These are phyloP conservation scores for Trichoderma polysporum DNA, from an alignment of 2,329 filamentous ascomycete species.

Conservation along the genomic window DNA sequence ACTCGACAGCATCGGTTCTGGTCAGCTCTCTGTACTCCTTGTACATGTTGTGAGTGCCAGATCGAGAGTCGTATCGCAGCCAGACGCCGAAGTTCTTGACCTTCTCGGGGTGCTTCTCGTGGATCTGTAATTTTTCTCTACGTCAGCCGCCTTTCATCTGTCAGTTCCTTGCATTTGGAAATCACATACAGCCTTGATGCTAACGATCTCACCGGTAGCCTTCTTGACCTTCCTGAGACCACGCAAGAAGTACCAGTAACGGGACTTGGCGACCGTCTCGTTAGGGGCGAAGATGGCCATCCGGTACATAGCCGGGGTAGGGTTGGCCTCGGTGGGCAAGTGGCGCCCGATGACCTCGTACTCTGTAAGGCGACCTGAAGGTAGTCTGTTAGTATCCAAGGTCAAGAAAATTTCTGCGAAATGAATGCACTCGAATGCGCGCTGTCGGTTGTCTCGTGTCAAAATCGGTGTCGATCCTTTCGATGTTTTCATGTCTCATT, in stretches of 20 bases:
- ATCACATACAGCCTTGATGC: constrained; percentile 78
- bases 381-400: constrained; percentile 34
- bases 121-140: constrained; percentile 61
- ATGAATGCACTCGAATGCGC: constrained; percentile 2
- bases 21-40: constrained; percentile 99
- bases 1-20: constrained; percentile 89
- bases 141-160: constrained; percentile 19
- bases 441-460: constrained; percentile 9
- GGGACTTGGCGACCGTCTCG: constrained; percentile 96
- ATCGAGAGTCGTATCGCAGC: constrained; percentile 99
- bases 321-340: constrained; percentile 95
- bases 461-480: not conserved
- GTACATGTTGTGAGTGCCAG: constrained; percentile 99
- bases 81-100: constrained; percentile 99
- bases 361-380: constrained; percentile 95
- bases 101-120: constrained; percentile 98
- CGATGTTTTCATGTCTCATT: not conserved
- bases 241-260: constrained; percentile 99
- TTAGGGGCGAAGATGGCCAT: constrained; percentile 99
- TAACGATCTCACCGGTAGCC: constrained; percentile 98
- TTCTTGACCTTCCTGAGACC: constrained; percentile 99
- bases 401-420: not conserved
- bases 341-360: constrained; percentile 99
- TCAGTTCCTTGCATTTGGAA: not conserved
- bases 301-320: constrained; percentile 97